A percentile compares a stretch with the other conserved stretches of the same genome.
Evolutionary conservation across 2,329 filamentous ascomycete genomes (phyloP).

Genomic region (Paracoccidioides brasiliensis): DNA sequence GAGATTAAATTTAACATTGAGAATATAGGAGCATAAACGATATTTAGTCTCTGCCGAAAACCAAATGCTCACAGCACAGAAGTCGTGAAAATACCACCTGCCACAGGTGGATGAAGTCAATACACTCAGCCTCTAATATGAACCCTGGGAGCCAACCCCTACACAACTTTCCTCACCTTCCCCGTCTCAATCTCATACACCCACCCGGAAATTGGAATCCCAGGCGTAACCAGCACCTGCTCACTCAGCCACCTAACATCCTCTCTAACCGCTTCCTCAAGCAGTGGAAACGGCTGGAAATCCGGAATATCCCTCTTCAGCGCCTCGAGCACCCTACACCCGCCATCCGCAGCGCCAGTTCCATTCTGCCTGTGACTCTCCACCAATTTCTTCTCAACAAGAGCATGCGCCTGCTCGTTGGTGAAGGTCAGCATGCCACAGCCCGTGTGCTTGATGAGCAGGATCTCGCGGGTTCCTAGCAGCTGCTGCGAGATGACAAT

Average conservation of each 20-base stretch:
- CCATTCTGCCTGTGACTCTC: not conserved
- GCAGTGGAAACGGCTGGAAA: constrained; percentile 52
- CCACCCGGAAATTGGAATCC: constrained; percentile 57
- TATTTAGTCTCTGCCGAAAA: too few relatives aligned
- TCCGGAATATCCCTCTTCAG: constrained; percentile 34
- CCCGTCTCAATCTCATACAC: constrained; percentile 68
- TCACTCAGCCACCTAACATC: constrained; percentile 53
- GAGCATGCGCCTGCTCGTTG: constrained; percentile 42
- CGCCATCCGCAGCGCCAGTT: constrained; percentile 36
- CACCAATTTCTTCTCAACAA: constrained; percentile 37
- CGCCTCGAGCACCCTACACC: constrained; percentile 36
- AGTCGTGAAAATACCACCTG: too few relatives aligned
- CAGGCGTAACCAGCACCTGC: constrained; percentile 44
- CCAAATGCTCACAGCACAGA: too few relatives aligned
- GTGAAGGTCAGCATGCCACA: constrained; percentile 61
- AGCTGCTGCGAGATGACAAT: constrained; percentile 69
- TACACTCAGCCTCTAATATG: not conserved
- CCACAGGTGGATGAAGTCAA: too few relatives aligned
- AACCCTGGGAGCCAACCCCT: not conserved
- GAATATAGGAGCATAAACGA: too few relatives aligned
- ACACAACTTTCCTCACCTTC: constrained; percentile 41
- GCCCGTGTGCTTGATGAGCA: constrained; percentile 61
- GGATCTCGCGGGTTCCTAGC: constrained; percentile 60
- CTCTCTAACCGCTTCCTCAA: constrained; percentile 50
- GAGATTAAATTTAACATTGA: too few relatives aligned